Percentiles rank a stretch among this genome's conserved stretches.
Conservation (phyloP, 2,329 filamentous ascomycete genomes). For the Monilinia aucupariae region DNA sequence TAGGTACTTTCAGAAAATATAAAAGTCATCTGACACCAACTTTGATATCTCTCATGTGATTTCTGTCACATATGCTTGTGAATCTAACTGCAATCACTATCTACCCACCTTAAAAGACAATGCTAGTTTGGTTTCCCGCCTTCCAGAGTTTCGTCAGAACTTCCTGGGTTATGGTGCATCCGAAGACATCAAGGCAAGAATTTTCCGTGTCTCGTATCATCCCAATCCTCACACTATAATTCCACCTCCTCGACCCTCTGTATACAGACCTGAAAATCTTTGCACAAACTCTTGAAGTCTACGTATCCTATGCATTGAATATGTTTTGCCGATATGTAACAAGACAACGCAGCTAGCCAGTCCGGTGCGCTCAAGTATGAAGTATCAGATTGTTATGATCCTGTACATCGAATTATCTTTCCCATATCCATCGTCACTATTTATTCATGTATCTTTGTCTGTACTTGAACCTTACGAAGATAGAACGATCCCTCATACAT, state of each 20-base stretch:
- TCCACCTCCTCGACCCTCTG: background rate
- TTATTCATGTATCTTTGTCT: background rate
- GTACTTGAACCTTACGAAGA: background rate
- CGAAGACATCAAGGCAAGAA: background rate
- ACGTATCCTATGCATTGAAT: background rate
- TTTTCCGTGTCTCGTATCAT: background rate
- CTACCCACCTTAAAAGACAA: background rate
- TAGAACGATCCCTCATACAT: background rate
- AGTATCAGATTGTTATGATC: background rate
- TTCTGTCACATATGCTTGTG: background rate
- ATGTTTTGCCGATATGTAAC: background rate
- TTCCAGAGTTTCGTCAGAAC: background rate
- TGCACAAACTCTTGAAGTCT: background rate
- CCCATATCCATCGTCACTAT: background rate
- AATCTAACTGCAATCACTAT: background rate
- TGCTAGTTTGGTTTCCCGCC: background rate
- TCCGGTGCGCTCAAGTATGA: background rate
- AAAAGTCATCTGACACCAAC: background rate
- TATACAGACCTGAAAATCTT: background rate
- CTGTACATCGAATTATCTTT: background rate
- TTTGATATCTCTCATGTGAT: background rate
- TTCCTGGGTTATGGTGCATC: background rate
- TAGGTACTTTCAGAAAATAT: background rate
- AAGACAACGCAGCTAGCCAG: background rate
- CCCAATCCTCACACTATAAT: background rate